Evolutionary conservation across 1,284 basidiomycete species (phyloP).

Genomic region (Naganishia cerealis): DNA sequence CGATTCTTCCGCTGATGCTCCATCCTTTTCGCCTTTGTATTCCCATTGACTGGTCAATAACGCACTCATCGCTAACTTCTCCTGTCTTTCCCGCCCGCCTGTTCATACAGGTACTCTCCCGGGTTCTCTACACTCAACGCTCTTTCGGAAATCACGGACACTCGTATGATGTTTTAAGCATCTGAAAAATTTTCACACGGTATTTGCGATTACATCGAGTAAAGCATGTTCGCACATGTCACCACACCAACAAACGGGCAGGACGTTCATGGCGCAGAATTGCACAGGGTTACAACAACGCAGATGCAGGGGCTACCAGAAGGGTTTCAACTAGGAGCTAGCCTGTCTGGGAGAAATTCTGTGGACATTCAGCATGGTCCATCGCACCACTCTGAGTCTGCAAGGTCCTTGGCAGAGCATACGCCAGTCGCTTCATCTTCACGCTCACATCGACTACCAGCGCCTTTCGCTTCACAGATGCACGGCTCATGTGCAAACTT

Average conservation of each 20-base stretch:
- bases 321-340: not conserved
- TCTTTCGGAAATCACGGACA: constrained; percentile 7
- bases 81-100: not conserved
- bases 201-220: not conserved
- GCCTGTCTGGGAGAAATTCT: not conserved
- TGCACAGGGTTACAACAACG: not conserved
- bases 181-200: not conserved
- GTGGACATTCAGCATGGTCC: not conserved
- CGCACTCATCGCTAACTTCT: not conserved
- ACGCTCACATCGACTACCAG: not conserved
- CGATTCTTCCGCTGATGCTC: not conserved
- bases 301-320: not conserved
- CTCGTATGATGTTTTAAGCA: constrained; percentile 18
- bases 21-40: not conserved
- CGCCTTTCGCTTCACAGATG: not conserved
- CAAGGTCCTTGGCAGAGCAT: not conserved
- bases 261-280: not conserved
- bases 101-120: constrained; percentile 2
- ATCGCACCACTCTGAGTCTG: not conserved
- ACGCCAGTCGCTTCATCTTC: not conserved
- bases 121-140: constrained; percentile 2
- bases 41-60: not conserved
- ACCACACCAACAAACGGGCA: not conserved
- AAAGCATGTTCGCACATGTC: not conserved
- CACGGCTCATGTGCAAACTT: not conserved